A percentile compares a stretch with the other conserved stretches of the same genome.
phyloP scores from a whole-genome alignment of 306 rosid species.

The Aeschynomene evenia region DNA sequence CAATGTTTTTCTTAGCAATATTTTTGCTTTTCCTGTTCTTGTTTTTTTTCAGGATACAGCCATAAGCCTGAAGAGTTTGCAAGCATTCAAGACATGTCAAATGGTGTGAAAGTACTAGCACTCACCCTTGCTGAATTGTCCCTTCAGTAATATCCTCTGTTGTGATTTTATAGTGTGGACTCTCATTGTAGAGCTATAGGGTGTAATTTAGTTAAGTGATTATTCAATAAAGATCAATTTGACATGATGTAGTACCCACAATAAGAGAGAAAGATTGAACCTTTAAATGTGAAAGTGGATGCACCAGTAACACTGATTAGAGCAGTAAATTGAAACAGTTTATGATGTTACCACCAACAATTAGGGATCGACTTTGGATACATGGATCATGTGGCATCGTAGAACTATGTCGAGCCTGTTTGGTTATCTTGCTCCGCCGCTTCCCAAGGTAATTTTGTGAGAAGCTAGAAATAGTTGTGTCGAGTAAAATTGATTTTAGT shows the following conservation, averaged over 20 bases:
- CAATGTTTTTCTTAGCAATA: background rate
- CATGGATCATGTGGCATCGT: too few relatives aligned
- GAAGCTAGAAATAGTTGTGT: too few relatives aligned
- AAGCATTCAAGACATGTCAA: conserved; percentile 62
- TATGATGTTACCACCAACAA: too few relatives aligned
- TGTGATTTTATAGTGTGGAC: conserved; percentile 23
- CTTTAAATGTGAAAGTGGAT: background rate
- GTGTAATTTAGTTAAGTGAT: conserved; percentile 16
- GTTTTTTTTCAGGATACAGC: conserved; percentile 98
- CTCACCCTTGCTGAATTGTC: conserved; percentile 83
- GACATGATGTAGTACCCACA: background rate
- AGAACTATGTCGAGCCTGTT: too few relatives aligned
- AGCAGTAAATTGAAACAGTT: background rate
- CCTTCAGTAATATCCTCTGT: conserved; percentile 45
- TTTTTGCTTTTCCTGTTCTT: conserved; percentile 29
- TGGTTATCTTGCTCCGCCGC: too few relatives aligned
- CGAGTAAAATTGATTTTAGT: too few relatives aligned
- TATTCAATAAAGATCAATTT: background rate
- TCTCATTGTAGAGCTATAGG: conserved; percentile 11
- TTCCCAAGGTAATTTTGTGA: too few relatives aligned
- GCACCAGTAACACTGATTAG: background rate
- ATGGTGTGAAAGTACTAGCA: conserved; percentile 85
- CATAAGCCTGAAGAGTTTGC: conserved; percentile 96
- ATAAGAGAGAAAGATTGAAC: conserved; percentile 19
- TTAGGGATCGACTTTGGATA: background rate